phyloP scores from a whole-genome alignment of 2,329 filamentous ascomycete genomes.

The Nemania serpens region DNA sequence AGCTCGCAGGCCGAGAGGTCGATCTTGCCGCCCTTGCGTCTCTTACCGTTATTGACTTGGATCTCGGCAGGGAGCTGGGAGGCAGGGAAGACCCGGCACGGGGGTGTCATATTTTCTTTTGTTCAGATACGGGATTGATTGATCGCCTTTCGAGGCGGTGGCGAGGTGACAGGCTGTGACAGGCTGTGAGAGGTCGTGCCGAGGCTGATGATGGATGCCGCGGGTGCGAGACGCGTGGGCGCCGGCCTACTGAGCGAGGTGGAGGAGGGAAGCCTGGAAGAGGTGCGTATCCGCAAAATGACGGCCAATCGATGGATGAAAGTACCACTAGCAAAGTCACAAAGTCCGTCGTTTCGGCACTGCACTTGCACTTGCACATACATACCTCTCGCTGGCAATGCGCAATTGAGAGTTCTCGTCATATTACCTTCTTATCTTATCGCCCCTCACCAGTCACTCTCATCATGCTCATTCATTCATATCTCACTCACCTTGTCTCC shows the following conservation, averaged over 20 bases:
- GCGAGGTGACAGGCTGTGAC: too few relatives aligned
- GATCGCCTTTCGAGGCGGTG: too few relatives aligned
- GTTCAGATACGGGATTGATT: neutral
- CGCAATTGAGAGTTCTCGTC: conserved; percentile 3
- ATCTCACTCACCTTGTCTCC: neutral
- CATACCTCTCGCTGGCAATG: neutral
- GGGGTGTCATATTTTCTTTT: conserved; percentile 57
- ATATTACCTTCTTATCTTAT: conserved; percentile 34
- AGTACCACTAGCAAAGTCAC: neutral
- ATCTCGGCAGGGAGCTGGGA: conserved; percentile 54
- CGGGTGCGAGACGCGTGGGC: conserved; percentile 51
- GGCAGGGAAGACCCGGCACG: conserved; percentile 59
- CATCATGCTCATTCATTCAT: neutral
- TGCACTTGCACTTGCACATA: neutral
- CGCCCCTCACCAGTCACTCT: conserved; percentile 19
- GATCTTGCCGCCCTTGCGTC: conserved; percentile 55
- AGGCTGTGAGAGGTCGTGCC: neutral
- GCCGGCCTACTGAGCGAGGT: conserved; percentile 58
- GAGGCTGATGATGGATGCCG: conserved; percentile 36
- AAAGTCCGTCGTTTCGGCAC: too few relatives aligned
- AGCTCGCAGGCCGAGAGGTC: conserved; percentile 62
- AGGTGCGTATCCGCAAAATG: conserved; percentile 49
- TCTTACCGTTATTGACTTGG: conserved; percentile 56
- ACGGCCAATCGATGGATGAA: neutral
- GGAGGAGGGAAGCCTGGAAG: conserved; percentile 61